Evolutionary conservation across 331 rosid species (phyloP).

Genomic region (Quercus tomentella): DNA sequence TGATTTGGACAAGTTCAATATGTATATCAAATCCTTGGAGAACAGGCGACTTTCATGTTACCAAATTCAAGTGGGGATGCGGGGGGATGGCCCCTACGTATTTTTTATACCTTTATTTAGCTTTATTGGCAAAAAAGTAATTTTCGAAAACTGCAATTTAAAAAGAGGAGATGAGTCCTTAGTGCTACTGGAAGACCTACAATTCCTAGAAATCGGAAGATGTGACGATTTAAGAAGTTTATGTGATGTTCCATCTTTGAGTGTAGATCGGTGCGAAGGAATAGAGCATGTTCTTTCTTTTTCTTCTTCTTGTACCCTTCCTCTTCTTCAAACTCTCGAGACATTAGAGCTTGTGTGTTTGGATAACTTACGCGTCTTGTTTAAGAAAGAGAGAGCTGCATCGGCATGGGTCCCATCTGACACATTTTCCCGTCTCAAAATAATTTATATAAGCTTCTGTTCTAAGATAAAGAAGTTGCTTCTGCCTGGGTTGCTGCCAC

Average conservation of each 20-base stretch:
- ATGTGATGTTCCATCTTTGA: constrained; percentile 3
- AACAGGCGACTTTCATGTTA: background rate
- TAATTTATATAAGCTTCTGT: background rate
- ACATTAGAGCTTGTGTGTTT: background rate
- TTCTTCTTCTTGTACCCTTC: background rate
- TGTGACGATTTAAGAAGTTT: background rate
- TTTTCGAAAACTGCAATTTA: no score
- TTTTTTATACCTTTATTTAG: no score
- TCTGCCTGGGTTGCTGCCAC: background rate
- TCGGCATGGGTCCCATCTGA: background rate
- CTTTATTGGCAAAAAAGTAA: background rate
- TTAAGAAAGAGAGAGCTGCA: background rate
- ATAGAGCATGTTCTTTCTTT: background rate
- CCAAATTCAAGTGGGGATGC: background rate
- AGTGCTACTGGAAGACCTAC: background rate
- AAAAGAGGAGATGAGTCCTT: background rate
- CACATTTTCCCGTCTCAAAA: background rate
- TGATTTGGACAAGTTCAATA: constrained; percentile 12
- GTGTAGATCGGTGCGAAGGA: background rate
- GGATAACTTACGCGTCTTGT: background rate
- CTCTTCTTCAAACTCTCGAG: constrained; percentile 1
- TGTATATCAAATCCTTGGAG: background rate
- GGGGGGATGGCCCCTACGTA: background rate
- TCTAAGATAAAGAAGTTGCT: background rate
- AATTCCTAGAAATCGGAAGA: background rate